Conservation (phyloP, 2,329 filamentous ascomycete species). For the Celoporthe dispersa region DNA sequence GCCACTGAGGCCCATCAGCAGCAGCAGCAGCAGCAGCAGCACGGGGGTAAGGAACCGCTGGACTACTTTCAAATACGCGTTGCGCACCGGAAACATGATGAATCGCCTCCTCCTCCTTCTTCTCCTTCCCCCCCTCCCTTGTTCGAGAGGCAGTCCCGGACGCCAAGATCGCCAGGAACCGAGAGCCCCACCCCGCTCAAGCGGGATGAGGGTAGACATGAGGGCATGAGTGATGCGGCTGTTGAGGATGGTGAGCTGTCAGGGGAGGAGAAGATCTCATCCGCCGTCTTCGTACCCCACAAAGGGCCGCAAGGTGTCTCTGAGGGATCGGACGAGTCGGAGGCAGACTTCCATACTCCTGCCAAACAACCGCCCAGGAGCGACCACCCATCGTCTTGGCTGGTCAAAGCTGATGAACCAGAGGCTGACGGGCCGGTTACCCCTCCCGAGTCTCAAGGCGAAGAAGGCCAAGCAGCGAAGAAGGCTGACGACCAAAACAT, state of each 20-base stretch:
- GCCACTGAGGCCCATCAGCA: slow-evolving; percentile 7
- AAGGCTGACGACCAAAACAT: neutral
- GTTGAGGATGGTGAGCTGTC: slow-evolving; percentile 63
- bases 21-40: neutral
- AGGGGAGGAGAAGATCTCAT: slow-evolving; percentile 85
- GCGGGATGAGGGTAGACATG: slow-evolving; percentile 19
- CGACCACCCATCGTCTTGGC: slow-evolving; percentile 47
- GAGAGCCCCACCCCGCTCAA: neutral
- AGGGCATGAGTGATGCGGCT: slow-evolving; percentile 28
- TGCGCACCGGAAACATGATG: slow-evolving; percentile 13
- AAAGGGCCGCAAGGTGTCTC: slow-evolving; percentile 55
- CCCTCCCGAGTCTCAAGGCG: slow-evolving; percentile 39
- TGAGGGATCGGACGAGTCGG: slow-evolving; percentile 33
- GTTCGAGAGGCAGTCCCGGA: slow-evolving; percentile 15
- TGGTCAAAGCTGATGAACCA: slow-evolving; percentile 61
- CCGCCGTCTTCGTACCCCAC: slow-evolving; percentile 80
- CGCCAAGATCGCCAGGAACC: slow-evolving; percentile 29
- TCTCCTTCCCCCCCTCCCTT: neutral
- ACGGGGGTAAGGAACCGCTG: slow-evolving; percentile 25
- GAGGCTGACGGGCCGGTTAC: slow-evolving; percentile 40
- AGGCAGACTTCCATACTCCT: slow-evolving; percentile 31
- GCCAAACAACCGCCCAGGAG: slow-evolving; percentile 26
- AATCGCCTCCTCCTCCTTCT: neutral
- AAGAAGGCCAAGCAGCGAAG: slow-evolving; percentile 36
- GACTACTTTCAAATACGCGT: slow-evolving; percentile 35